Evolutionary conservation across 2,329 filamentous ascomycete genomes (phyloP).

Genomic region (Xylariaceae sp.): DNA sequence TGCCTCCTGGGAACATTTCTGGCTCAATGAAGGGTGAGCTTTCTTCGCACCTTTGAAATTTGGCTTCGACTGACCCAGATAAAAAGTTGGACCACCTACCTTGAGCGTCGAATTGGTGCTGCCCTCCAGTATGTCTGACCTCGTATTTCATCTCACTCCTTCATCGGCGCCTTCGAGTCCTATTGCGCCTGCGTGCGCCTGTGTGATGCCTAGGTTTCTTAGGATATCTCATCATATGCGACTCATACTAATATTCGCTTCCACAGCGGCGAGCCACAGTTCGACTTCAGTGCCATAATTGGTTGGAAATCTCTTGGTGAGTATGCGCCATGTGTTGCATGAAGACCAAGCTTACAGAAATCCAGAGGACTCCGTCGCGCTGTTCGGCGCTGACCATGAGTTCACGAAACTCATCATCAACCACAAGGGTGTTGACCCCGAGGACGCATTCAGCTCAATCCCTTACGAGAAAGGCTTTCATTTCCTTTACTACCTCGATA

Average conservation of each 20-base stretch:
- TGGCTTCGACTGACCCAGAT: slow-evolving; percentile 1
- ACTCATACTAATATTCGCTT: slow-evolving; percentile 1
- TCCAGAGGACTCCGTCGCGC: slow-evolving; percentile 66
- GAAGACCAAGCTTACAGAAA: slow-evolving; percentile 1
- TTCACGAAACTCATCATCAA: slow-evolving; percentile 89
- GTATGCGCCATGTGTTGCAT: slow-evolving; percentile 12
- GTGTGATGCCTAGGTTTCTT: background rate
- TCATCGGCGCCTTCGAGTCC: background rate
- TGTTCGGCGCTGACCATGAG: slow-evolving; percentile 76
- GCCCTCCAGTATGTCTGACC: slow-evolving; percentile 53
- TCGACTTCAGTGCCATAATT: slow-evolving; percentile 92
- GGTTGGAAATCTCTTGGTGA: slow-evolving; percentile 80
- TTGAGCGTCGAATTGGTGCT: slow-evolving; percentile 78
- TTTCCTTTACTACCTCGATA: slow-evolving; percentile 87
- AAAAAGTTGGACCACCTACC: slow-evolving; percentile 74
- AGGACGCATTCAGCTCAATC: slow-evolving; percentile 88
- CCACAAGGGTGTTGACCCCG: slow-evolving; percentile 85
- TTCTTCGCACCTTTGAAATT: background rate
- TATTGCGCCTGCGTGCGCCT: background rate
- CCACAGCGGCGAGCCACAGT: slow-evolving; percentile 62
- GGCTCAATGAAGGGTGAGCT: slow-evolving; percentile 65
- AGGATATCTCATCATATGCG: background rate
- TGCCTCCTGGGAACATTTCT: slow-evolving; percentile 76
- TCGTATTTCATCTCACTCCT: background rate
- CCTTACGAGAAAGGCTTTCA: slow-evolving; percentile 97